A percentile compares a stretch with the other conserved stretches of the same genome.
Evolutionary conservation across 2,329 filamentous ascomycete species (phyloP).

Genomic region (Fusarium cyanostomum): DNA sequence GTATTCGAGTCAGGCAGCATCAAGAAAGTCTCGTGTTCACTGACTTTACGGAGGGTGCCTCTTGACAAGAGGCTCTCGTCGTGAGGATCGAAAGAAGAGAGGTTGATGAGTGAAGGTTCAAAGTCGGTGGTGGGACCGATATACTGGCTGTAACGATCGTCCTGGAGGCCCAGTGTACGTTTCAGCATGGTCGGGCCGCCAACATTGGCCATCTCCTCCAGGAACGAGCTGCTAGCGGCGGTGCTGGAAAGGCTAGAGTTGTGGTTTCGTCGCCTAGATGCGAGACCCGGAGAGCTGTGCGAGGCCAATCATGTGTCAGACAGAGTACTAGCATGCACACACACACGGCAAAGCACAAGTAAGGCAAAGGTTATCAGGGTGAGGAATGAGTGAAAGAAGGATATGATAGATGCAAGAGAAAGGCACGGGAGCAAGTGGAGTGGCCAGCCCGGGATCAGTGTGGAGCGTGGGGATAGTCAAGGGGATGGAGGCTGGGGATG

Average conservation of each 20-base stretch:
- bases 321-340: slow-evolving; percentile 42
- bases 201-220: slow-evolving; percentile 77
- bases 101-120: slow-evolving; percentile 82
- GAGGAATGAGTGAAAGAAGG: slow-evolving; percentile 29
- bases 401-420: slow-evolving; percentile 33
- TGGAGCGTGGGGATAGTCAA: slow-evolving; percentile 31
- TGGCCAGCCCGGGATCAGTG: slow-evolving; percentile 29
- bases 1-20: slow-evolving; percentile 80
- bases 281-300: slow-evolving; percentile 65
- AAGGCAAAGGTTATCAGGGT: slow-evolving; percentile 33
- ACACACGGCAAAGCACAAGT: slow-evolving; percentile 33
- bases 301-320: slow-evolving; percentile 61
- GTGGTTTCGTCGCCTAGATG: slow-evolving; percentile 60
- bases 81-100: slow-evolving; percentile 81
- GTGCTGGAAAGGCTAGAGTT: slow-evolving; percentile 70
- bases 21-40: slow-evolving; percentile 80
- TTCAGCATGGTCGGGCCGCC: slow-evolving; percentile 72
- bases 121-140: slow-evolving; percentile 86
- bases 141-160: slow-evolving; percentile 82
- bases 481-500: slow-evolving; percentile 10
- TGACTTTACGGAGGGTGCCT: slow-evolving; percentile 77
- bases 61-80: slow-evolving; percentile 80
- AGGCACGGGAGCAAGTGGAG: slow-evolving; percentile 28
- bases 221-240: slow-evolving; percentile 68
- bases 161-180: slow-evolving; percentile 78